These are phyloP conservation scores for Clitopilus passeckerianus DNA, from an alignment of 768 basidiomycete species.

Conservation along the genomic window DNA sequence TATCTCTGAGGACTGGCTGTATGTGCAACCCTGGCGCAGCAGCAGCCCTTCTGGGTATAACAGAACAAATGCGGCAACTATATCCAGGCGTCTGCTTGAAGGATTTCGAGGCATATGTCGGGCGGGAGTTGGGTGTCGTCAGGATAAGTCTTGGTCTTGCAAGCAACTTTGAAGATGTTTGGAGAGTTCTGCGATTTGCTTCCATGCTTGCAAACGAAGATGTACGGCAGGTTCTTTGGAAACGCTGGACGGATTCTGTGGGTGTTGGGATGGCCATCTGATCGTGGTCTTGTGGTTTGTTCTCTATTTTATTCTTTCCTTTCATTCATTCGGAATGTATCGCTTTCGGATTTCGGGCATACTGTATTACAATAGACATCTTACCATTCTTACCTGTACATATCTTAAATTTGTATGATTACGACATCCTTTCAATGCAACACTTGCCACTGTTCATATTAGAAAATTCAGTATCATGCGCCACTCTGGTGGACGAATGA, in stretches of 20 bases:
- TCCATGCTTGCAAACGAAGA: conserved; percentile 35
- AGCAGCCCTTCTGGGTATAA: conserved; percentile 62
- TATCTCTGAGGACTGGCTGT: conserved; percentile 80
- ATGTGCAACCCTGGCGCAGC: conserved; percentile 88
- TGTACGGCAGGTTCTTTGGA: conserved; percentile 34
- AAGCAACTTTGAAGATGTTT: conserved; percentile 73
- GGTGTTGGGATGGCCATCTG: conserved; percentile 18
- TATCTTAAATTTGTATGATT: not conserved
- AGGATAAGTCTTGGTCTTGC: conserved; percentile 76
- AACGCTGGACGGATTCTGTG: conserved; percentile 25
- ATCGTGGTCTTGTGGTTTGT: not conserved
- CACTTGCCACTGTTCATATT: no score
- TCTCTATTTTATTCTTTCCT: not conserved
- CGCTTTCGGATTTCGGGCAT: not conserved
- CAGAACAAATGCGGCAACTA: conserved; percentile 58
- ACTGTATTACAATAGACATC: not conserved
- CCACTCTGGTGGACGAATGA: not conserved
- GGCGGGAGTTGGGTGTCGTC: conserved; percentile 69
- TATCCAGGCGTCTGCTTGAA: conserved; percentile 54
- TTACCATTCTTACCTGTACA: not conserved
- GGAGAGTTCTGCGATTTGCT: conserved; percentile 49
- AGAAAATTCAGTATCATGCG: not conserved
- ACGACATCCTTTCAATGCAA: no score
- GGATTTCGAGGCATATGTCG: conserved; percentile 57
- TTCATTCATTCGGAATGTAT: conserved; percentile 1